Percentiles rank a stretch among this genome's conserved stretches.
Conservation (phyloP, 78 protist species). For the Guillardia theta region DNA sequence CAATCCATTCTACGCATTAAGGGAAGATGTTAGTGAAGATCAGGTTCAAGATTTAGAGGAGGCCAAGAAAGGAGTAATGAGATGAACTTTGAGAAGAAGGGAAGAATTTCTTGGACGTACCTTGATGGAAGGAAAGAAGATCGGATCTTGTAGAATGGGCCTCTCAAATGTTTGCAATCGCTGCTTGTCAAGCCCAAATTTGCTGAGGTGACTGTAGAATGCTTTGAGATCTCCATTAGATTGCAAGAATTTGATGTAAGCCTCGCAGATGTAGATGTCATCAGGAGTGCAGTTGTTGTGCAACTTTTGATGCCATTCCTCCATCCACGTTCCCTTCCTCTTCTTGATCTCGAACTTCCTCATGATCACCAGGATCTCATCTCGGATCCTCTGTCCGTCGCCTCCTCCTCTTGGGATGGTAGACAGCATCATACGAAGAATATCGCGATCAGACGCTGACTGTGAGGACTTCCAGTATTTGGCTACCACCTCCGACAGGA, state of each 20-base stretch:
- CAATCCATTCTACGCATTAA: not conserved
- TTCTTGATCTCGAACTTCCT: not conserved
- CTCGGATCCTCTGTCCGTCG: conserved; percentile 4
- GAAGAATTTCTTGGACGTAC: no score
- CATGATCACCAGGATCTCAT: conserved; percentile 16
- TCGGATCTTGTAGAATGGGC: not conserved
- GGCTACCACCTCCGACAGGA: not conserved
- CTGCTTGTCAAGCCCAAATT: not conserved
- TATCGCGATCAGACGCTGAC: not conserved
- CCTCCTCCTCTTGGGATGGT: not conserved
- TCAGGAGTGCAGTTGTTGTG: conserved; percentile 36
- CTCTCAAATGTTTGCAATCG: not conserved
- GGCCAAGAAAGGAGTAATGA: no score
- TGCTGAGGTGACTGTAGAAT: not conserved
- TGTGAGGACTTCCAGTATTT: not conserved
- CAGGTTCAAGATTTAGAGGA: no score
- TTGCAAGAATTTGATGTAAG: not conserved
- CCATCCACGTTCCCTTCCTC: not conserved
- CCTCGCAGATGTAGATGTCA: conserved; percentile 25
- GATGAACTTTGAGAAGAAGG: no score
- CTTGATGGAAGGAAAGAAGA: not conserved
- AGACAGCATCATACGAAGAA: not conserved
- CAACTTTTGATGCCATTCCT: not conserved
- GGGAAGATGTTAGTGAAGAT: no score
- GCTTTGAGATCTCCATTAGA: not conserved